phyloP scores from a whole-genome alignment of 805 yeast genomes.

The Komagataella phaffii region DNA sequence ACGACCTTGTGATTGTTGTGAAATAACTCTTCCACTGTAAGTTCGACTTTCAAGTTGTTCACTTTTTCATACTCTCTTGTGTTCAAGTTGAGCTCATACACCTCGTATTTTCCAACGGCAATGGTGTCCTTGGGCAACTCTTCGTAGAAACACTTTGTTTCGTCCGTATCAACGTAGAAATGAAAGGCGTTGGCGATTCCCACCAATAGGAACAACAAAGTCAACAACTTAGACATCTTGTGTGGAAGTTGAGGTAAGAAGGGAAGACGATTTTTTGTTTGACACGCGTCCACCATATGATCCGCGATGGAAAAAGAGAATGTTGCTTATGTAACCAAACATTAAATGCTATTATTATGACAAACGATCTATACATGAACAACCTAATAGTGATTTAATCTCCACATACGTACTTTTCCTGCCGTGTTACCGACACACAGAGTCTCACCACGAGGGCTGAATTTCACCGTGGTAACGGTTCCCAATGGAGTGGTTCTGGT shows the following conservation, averaged over 20 bases:
- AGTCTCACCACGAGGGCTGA: conserved; percentile 74
- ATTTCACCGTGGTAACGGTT: conserved; percentile 69
- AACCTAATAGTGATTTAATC: conserved; percentile 60
- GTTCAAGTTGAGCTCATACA: conserved; percentile 41
- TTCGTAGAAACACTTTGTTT: conserved; percentile 72
- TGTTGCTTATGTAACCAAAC: neutral
- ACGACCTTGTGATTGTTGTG: conserved; percentile 69
- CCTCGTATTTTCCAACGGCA: conserved; percentile 66
- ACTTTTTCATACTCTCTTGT: conserved; percentile 35
- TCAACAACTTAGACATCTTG: neutral
- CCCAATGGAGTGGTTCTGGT: conserved; percentile 95
- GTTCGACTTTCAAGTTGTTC: conserved; percentile 43
- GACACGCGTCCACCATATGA: neutral
- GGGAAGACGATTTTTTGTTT: neutral
- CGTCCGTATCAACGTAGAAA: conserved; percentile 66
- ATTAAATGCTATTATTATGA: neutral
- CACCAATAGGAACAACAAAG: neutral
- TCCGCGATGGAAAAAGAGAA: neutral
- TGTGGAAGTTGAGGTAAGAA: neutral
- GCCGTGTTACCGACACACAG: conserved; percentile 82
- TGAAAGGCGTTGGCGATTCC: conserved; percentile 39
- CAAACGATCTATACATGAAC: neutral
- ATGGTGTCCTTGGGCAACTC: conserved; percentile 69
- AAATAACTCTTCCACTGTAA: conserved; percentile 67
- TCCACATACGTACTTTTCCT: conserved; percentile 85